Base-by-base conservation (phyloP, 306 rosid species). In the Corylus americana region DNA sequence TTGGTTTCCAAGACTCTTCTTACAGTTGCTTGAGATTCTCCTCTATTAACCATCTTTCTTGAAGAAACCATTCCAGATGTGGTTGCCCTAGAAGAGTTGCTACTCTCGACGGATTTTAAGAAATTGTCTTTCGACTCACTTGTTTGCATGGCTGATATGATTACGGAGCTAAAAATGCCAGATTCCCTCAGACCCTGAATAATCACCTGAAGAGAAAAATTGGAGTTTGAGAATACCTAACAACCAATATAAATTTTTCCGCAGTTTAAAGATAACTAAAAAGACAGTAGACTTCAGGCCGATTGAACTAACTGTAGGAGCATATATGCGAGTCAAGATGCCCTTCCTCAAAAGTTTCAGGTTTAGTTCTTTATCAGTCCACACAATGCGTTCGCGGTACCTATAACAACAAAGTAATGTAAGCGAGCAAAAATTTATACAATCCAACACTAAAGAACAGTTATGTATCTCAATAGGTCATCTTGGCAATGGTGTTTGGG, bases 381-480 rank as follows among this genome's bases (percentile, higher is more conserved):
- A 94, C 74, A 92, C 98, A 83, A 94, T 83, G 61, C 81, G 94
- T 77, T 94, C 98, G 4, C 86, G 93, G 70, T 94, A 94, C 98
- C 98, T 94, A 79, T 76, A 85, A 67, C 79, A 83, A 81, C 79
- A 73, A 50, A 55, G 62, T 12, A 64, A 54, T 37, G 57, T 55
- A 37, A 68, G 63, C 45, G 39, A 22, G 70, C 71, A 78, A 25
- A 44, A 50, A 44, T 53, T 63, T 57, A 37, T 49, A 27, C 47
- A n/a, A 74, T 63, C 72, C 74, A 37, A 63, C 82, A 57, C 63
- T 31, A 78, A 57, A 74, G 63, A 5, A 67, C 13, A 44, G 14
- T 42, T 27, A 8, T 11, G 6, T 42, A 8, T 14, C n/a, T 42
- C 50, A 31, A 64, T 64, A 42, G 72, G 31, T n/a, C 31, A 67